Percentiles rank a stretch among this genome's conserved stretches.
phyloP scores from a whole-genome alignment of 2,329 filamentous ascomycete genomes.

The Pleoardoris graminearum region DNA sequence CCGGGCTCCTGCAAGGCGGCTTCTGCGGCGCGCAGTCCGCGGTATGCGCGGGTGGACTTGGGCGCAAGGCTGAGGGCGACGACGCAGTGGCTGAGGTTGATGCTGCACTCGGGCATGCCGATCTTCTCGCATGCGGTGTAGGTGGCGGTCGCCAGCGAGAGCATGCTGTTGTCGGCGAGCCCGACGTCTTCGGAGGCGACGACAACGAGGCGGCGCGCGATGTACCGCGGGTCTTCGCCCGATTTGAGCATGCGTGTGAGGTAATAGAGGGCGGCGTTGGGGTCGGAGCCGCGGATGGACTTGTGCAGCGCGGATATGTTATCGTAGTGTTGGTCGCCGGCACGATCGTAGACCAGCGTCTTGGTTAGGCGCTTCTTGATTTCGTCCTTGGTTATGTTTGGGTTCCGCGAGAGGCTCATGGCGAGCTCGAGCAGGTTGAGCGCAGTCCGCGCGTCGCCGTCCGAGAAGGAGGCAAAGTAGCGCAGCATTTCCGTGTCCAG shows the following conservation, averaged over 20 bases:
- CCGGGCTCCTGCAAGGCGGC: slow-evolving; percentile 81
- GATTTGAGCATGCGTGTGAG: slow-evolving; percentile 93
- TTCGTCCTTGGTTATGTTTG: slow-evolving; percentile 69
- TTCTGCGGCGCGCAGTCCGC: slow-evolving; percentile 78
- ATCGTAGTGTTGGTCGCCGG: slow-evolving; percentile 96
- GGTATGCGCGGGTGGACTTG: slow-evolving; percentile 86
- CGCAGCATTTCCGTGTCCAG: slow-evolving; percentile 75
- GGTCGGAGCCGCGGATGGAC: slow-evolving; percentile 81
- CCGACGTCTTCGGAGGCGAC: slow-evolving; percentile 95
- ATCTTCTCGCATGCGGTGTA: slow-evolving; percentile 91
- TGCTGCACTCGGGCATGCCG: slow-evolving; percentile 91
- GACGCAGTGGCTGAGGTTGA: slow-evolving; percentile 84
- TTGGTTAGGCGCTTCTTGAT: slow-evolving; percentile 85
- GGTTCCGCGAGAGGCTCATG: slow-evolving; percentile 70
- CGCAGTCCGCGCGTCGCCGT: slow-evolving; percentile 90
- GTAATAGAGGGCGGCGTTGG: slow-evolving; percentile 92
- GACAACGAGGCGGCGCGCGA: slow-evolving; percentile 90
- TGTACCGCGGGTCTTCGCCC: slow-evolving; percentile 89
- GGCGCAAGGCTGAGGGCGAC: slow-evolving; percentile 79
- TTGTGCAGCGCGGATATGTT: slow-evolving; percentile 98
- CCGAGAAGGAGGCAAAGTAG: slow-evolving; percentile 84
- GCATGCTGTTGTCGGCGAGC: slow-evolving; percentile 80
- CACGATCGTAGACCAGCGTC: slow-evolving; percentile 91
- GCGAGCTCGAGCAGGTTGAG: slow-evolving; percentile 91
- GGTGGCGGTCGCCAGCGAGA: slow-evolving; percentile 81